Base-by-base conservation (phyloP, 768 basidiomycete genomes). In the Russula sp. region DNA sequence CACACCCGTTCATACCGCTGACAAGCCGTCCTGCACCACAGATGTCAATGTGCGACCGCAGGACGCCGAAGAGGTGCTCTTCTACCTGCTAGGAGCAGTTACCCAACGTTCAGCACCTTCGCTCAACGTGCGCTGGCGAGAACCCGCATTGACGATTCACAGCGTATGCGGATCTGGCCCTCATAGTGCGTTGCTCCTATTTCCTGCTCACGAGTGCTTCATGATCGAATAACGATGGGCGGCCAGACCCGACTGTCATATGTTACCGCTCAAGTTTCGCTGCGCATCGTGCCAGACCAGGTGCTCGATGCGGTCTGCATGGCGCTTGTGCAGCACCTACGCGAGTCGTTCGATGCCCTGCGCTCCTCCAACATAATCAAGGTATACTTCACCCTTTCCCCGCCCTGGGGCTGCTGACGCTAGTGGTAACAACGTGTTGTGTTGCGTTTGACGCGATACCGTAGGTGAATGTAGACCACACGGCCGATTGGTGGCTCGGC, bases 211-310 rank as follows among this genome's bases (percentile, higher is more conserved):
- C 14, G 42, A 32, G 4, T 45, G 52, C 22, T 34, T 22, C 13
- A 27, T 18, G 14, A 2, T 34, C 34, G 5, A 37, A n/a, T 27
- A 18, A 16, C 45, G 18, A 39, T 8, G 40, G 22, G 27, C 14
- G 48, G 11, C 7, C 55, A 92, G 91, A 91, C 71, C 78, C 88
- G 4, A 96, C 96, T 1, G 85, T 98, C 62, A 98, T 98, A 50
- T 9, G 92, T 96, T 32, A 84, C 82, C n/a, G 85, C 94, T 1
- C 86, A 91, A 65, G 80, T 98, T 6, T 96, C 93, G 5, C 74
- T 98, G 62, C 90, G 96, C 14, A 89, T 98, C 67, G 96, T 99
- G 0, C 96, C 96, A 1, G 93, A 98, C 70, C 96, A 98, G 73
- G 82, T 87, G 59, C 75, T 95, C 4, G 83, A 88, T 7, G 79